Evolutionary conservation across 345 rosid species (phyloP), one percentile per base, ranked within the genome.

Genomic region (Gossypium anomalum): DNA sequence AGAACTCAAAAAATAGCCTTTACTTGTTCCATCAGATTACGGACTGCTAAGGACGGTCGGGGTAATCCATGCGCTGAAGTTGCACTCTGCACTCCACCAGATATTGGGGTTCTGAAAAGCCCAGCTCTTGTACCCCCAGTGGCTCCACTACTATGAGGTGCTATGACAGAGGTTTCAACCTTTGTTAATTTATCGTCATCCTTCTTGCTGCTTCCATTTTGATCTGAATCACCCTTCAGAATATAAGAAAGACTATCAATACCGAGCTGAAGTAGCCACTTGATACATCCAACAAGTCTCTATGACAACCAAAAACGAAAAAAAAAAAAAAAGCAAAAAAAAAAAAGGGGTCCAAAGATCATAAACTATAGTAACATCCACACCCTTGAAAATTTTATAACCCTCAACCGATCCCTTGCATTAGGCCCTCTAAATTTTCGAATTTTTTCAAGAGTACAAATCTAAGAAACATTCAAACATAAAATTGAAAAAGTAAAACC

Each of bases 1-100:
- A 44, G 72, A 72, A 67, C 49, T 3, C 66, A 65, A 67, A 69
- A 45, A 52, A 27, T 16, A 59, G 29, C 43, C 58, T 63, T 70
- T 80, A 93, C 99, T 94, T 91, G 98, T 77, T 91, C 99, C 98
- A 95, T 93, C 77, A 95, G 86, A 82, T 95, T 95, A 67, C 99
- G 93, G 25, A 93, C 99, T 25, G 98, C 98, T 73, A 95, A 85
- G 72, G 99, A 89, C 0, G 99, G 99, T 59, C 83, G 91, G 70
- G 94, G 98, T 78, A 95, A 85, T 64, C 97, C 94, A 81, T 95
- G 99, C 57, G 92, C 98, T 3, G 99, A 95, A 47, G 99, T 93
- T 70, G 98, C 99, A 67, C 90, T 95, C 79, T 93, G 99, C 75
- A 95, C 99, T 73, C 99, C 99, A 81, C 99, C 99, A 7, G 99